A percentile compares a stretch with the other conserved stretches of the same genome.
Evolutionary conservation across 495 filamentous ascomycete species (phyloP).

Genomic region (Talaromyces borbonicus): DNA sequence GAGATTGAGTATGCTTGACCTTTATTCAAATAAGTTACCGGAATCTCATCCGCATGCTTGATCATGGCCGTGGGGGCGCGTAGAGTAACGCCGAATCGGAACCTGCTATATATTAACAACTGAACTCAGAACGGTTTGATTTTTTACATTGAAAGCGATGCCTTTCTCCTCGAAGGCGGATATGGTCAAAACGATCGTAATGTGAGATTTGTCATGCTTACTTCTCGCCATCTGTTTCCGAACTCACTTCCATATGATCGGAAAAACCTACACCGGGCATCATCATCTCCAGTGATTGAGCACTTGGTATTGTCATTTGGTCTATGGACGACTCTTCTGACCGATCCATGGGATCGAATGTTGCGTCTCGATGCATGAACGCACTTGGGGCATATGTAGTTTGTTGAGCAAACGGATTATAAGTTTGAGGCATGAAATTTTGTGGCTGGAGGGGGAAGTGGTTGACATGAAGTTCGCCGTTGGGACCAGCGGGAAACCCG

Average conservation of each 20-base stretch:
- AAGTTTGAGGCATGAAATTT: slow-evolving; percentile 53
- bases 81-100: slow-evolving; percentile 81
- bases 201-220: slow-evolving; percentile 30
- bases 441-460: slow-evolving; percentile 47
- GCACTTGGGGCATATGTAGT: slow-evolving; percentile 67
- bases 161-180: slow-evolving; percentile 13
- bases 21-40: slow-evolving; percentile 94
- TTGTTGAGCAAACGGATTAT: slow-evolving; percentile 63
- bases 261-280: slow-evolving; percentile 17
- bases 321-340: slow-evolving; percentile 50
- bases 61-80: slow-evolving; percentile 98
- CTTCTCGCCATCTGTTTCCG: slow-evolving; percentile 33
- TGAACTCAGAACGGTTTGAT: neutral
- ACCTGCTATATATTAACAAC: slow-evolving; percentile 44
- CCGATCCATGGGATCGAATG: slow-evolving; percentile 68
- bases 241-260: slow-evolving; percentile 17
- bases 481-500: slow-evolving; percentile 41
- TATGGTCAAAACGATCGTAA: slow-evolving; percentile 21
- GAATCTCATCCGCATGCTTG: slow-evolving; percentile 75
- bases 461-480: slow-evolving; percentile 35
- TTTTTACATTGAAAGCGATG: slow-evolving; percentile 8
- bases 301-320: slow-evolving; percentile 34
- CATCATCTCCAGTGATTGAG: slow-evolving; percentile 19
- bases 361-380: slow-evolving; percentile 66
- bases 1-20: slow-evolving; percentile 82